phyloP scores from a whole-genome alignment of 225 moss, liverwort and hornwort genomes.

The Pleurozium schreberi region DNA sequence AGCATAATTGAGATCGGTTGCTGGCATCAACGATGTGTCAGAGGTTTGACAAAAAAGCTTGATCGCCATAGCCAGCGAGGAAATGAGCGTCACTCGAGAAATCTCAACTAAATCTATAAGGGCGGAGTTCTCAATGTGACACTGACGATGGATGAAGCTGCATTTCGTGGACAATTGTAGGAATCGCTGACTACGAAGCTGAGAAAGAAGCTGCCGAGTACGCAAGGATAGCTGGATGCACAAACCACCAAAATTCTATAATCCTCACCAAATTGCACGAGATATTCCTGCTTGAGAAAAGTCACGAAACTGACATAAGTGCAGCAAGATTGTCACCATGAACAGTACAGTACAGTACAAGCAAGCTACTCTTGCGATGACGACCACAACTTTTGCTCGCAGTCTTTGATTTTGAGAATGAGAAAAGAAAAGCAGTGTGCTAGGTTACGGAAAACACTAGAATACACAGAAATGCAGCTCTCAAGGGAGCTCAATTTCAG shows the following conservation, averaged over 20 bases:
- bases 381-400: background rate
- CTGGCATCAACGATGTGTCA: background rate
- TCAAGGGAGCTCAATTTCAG: background rate
- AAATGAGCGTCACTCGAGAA: background rate
- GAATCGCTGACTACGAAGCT: background rate
- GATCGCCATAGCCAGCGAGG: background rate
- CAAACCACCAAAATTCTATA: background rate
- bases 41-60: background rate
- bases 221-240: background rate
- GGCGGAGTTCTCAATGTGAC: background rate
- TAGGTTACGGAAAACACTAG: background rate
- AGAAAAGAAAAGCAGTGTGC: background rate
- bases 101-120: too few species aligned
- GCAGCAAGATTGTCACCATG: background rate
- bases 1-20: background rate
- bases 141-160: background rate
- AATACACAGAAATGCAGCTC: background rate
- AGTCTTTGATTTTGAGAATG: background rate
- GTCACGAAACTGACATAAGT: background rate
- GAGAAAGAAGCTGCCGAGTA: background rate
- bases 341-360: background rate
- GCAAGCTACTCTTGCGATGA: background rate
- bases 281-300: background rate
- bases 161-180: background rate
- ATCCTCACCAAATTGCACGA: background rate